Evolutionary conservation across 1,284 basidiomycete species (phyloP).

Genomic region (Ustilago curta): DNA sequence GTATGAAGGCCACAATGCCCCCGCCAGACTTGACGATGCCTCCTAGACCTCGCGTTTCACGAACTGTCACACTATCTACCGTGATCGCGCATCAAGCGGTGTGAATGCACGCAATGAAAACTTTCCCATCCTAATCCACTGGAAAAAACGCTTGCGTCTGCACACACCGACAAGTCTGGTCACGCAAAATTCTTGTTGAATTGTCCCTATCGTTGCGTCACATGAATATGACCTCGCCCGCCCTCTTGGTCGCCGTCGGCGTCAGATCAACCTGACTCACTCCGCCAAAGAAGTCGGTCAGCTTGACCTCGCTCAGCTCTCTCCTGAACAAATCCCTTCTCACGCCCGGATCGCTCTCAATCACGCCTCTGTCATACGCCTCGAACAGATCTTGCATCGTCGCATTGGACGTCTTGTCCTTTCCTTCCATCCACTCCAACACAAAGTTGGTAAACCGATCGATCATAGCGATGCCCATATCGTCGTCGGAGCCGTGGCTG

Average conservation of each 20-base stretch:
- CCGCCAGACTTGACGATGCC: not conserved
- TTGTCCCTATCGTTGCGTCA: conserved; percentile 1
- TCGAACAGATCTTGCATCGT: conserved; percentile 91
- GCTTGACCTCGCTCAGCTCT: conserved; percentile 77
- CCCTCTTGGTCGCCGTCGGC: not conserved
- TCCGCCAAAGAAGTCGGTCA: conserved; percentile 96
- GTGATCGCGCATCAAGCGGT: not conserved
- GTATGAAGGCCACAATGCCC: conserved; percentile 17
- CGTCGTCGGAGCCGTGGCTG: conserved; percentile 92
- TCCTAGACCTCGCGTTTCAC: not conserved
- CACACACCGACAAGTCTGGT: not conserved
- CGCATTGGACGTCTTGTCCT: conserved; percentile 86
- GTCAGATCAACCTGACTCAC: conserved; percentile 82
- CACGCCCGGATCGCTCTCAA: conserved; percentile 87
- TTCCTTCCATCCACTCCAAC: conserved; percentile 88
- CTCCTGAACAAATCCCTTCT: conserved; percentile 84
- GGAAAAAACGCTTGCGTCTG: too few relatives aligned
- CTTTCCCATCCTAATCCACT: not conserved
- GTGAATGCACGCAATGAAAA: conserved; percentile 1
- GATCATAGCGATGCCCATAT: conserved; percentile 94
- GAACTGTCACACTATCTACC: not conserved
- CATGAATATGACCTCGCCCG: conserved; percentile 18
- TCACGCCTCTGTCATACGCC: conserved; percentile 79
- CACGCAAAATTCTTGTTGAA: not conserved
- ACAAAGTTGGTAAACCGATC: conserved; percentile 94